These are phyloP conservation scores for Globisporangium splendens DNA, from an alignment of 352 stramenopile species.

Conservation along the genomic window DNA sequence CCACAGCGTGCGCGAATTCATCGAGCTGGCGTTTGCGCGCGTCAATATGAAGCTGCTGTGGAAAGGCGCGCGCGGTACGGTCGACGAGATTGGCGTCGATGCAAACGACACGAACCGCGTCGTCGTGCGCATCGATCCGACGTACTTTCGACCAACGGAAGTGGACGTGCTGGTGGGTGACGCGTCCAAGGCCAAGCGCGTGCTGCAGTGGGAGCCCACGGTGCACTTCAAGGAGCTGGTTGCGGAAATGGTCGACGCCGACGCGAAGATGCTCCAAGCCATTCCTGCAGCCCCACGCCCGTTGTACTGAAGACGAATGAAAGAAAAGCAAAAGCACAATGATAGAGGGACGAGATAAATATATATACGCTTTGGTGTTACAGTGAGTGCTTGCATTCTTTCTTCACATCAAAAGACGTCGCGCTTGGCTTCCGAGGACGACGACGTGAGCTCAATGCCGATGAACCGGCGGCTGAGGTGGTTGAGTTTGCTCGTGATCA, in stretches of 20 bases:
- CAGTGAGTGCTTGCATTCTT: background rate
- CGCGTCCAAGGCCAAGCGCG: slow-evolving; percentile 89
- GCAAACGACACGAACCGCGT: slow-evolving; percentile 81
- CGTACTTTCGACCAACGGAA: slow-evolving; percentile 98
- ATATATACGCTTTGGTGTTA: background rate
- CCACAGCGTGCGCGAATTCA: slow-evolving; percentile 98
- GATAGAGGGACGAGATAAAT: background rate
- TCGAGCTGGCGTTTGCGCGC: slow-evolving; percentile 93
- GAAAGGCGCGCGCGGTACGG: slow-evolving; percentile 84
- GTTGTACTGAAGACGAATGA: background rate
- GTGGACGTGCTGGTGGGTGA: slow-evolving; percentile 97
- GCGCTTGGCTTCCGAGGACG: slow-evolving; percentile 24
- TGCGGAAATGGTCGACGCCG: slow-evolving; percentile 94
- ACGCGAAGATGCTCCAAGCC: slow-evolving; percentile 35
- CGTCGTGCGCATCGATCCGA: slow-evolving; percentile 94
- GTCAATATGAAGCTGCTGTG: slow-evolving; percentile 91
- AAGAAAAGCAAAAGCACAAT: background rate
- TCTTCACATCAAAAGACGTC: slow-evolving; percentile 48
- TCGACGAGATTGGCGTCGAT: slow-evolving; percentile 94
- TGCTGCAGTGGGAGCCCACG: slow-evolving; percentile 91
- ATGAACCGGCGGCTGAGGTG: slow-evolving; percentile 55
- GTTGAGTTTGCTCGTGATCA: slow-evolving; percentile 55
- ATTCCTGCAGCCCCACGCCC: slow-evolving; percentile 1
- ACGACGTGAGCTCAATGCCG: slow-evolving; percentile 40
- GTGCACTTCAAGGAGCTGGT: slow-evolving; percentile 93